These are phyloP conservation scores for Mycena alexandri DNA, from an alignment of 768 basidiomycete species.

Conservation along the genomic window DNA sequence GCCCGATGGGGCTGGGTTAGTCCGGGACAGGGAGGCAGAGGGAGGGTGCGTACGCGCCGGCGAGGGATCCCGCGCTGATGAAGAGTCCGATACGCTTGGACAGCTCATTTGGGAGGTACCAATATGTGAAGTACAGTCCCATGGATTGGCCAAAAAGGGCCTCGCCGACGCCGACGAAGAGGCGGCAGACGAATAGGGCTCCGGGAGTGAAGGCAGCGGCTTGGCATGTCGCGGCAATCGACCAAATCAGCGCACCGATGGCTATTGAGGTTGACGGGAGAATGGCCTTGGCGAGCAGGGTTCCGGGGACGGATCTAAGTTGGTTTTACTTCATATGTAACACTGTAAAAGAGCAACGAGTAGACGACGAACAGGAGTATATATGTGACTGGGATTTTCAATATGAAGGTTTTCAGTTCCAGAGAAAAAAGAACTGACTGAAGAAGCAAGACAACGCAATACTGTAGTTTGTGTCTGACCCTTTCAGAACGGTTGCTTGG, in stretches of 20 bases:
- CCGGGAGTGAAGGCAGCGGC: conserved; percentile 29
- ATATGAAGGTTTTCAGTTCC: no score
- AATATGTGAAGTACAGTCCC: conserved; percentile 32
- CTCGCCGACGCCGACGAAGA: conserved; percentile 34
- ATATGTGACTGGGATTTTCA: no score
- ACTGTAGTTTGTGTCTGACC: conserved; percentile 30
- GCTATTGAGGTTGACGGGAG: conserved; percentile 31
- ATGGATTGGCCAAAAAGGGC: conserved; percentile 29
- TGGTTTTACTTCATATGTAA: no score
- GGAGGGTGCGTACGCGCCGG: conserved; percentile 23
- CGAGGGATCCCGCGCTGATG: conserved; percentile 30
- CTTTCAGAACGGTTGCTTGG: conserved; percentile 21
- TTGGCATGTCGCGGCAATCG: conserved; percentile 31
- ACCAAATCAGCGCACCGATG: conserved; percentile 33
- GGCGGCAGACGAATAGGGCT: conserved; percentile 27
- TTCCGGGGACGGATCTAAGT: conserved; percentile 25
- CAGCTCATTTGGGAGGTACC: conserved; percentile 32
- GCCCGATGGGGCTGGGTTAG: neutral
- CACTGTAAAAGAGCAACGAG: no score
- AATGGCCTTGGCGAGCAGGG: conserved; percentile 31
- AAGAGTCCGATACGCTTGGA: conserved; percentile 34
- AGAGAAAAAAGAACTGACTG: conserved; percentile 7
- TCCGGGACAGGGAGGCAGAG: neutral
- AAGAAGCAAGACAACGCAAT: conserved; percentile 29
- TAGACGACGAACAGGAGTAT: no score